A percentile compares a stretch with the other conserved stretches of the same genome.
phyloP scores from a whole-genome alignment of 2,329 filamentous ascomycete species.

The Alternaria hordeiaustralica region DNA sequence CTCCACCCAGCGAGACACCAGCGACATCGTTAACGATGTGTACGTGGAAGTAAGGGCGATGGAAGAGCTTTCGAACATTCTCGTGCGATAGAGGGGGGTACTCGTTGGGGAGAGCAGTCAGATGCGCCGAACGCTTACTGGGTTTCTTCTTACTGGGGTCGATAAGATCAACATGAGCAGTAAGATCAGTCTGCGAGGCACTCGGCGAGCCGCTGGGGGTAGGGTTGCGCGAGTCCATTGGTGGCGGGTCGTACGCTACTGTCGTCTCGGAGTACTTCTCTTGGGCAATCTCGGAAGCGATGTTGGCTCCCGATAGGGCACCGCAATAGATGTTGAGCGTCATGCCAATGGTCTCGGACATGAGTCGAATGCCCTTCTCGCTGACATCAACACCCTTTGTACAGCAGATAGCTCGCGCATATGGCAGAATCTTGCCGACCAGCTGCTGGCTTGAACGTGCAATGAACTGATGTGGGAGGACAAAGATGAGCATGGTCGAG shows the following conservation, averaged over 20 bases:
- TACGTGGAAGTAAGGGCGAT: constrained; percentile 97
- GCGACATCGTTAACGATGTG: constrained; percentile 94
- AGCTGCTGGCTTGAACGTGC: constrained; percentile 82
- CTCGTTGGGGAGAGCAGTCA: constrained; percentile 78
- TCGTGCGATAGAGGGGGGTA: constrained; percentile 87
- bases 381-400: constrained; percentile 98
- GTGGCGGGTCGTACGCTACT: constrained; percentile 91
- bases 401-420: constrained; percentile 91
- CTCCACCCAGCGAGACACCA: constrained; percentile 91
- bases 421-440: constrained; percentile 87
- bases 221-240: constrained; percentile 81
- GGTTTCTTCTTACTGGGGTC: constrained; percentile 60
- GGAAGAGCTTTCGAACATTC: constrained; percentile 85
- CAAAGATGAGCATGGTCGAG: constrained; percentile 92
- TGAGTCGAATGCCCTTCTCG: constrained; percentile 83
- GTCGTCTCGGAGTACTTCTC: constrained; percentile 99
- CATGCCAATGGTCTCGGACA: constrained; percentile 93
- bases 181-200: constrained; percentile 58
- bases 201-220: constrained; percentile 62
- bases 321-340: constrained; percentile 95
- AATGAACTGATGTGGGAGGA: constrained; percentile 96
- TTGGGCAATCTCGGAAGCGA: constrained; percentile 89
- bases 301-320: constrained; percentile 93
- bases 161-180: constrained; percentile 57
- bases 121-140: constrained; percentile 68